Percentiles rank a stretch among this genome's conserved stretches.
phyloP scores from a whole-genome alignment of 2,329 filamentous ascomycete genomes.

The Colletotrichum musicola region DNA sequence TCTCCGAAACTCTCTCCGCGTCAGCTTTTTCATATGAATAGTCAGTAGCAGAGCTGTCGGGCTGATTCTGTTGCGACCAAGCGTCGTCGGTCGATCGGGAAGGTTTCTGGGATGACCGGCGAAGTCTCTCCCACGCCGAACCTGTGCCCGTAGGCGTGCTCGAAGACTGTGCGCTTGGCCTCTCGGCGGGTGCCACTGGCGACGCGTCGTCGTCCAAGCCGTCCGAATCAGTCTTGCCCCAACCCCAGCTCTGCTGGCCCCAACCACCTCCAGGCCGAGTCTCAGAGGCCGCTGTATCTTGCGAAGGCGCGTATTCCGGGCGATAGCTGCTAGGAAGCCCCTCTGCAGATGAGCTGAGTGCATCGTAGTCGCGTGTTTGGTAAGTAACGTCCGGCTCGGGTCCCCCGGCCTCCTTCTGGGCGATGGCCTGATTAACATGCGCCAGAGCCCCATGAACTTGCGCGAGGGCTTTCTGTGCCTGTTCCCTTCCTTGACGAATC shows the following conservation, averaged over 20 bases:
- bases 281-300: slow-evolving; percentile 13
- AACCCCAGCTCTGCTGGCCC: slow-evolving; percentile 18
- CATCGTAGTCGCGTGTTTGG: slow-evolving; percentile 20
- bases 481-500: background rate
- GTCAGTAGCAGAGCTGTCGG: slow-evolving; percentile 46
- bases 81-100: slow-evolving; percentile 1
- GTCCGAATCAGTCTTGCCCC: slow-evolving; percentile 20
- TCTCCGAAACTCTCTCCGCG: slow-evolving; percentile 53
- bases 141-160: slow-evolving; percentile 38
- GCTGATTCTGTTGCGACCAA: slow-evolving; percentile 27
- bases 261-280: slow-evolving; percentile 13
- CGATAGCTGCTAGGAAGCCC: background rate
- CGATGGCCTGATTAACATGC: slow-evolving; percentile 12
- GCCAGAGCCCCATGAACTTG: background rate
- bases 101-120: slow-evolving; percentile 49
- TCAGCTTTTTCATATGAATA: slow-evolving; percentile 53
- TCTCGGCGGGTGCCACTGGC: slow-evolving; percentile 51
- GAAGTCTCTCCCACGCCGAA: slow-evolving; percentile 61
- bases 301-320: slow-evolving; percentile 1
- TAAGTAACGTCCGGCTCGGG: background rate
- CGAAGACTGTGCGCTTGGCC: slow-evolving; percentile 9
- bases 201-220: slow-evolving; percentile 55
- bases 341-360: slow-evolving; percentile 16
- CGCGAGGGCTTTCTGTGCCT: background rate
- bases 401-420: background rate